These are phyloP conservation scores for Aspergillus phoenicis DNA, from an alignment of 2,329 filamentous ascomycete species.

Conservation along the genomic window DNA sequence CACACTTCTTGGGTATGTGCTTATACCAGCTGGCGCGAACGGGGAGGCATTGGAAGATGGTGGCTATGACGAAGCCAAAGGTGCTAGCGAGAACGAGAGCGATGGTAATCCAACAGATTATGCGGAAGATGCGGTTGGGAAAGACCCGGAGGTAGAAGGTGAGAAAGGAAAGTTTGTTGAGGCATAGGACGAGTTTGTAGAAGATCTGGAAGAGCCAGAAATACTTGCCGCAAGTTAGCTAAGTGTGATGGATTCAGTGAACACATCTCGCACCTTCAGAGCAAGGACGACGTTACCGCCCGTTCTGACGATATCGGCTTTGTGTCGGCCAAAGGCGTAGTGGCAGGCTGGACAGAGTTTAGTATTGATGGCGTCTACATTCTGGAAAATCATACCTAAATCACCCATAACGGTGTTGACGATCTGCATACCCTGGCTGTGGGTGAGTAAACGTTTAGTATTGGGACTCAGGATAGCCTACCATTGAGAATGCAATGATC, in stretches of 20 bases:
- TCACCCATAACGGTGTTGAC: slow-evolving; percentile 6
- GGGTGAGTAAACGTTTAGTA: neutral
- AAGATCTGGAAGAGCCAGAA: slow-evolving; percentile 14
- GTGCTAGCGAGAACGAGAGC: slow-evolving; percentile 15
- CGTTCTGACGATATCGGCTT: neutral
- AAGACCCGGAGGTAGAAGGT: slow-evolving; percentile 36
- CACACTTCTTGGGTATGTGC: neutral
- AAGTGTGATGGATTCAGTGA: neutral
- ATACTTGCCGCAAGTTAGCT: neutral
- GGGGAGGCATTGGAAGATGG: slow-evolving; percentile 15
- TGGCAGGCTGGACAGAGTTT: neutral
- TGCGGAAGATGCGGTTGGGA: slow-evolving; percentile 18
- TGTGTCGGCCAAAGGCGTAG: slow-evolving; percentile 10
- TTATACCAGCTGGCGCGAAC: slow-evolving; percentile 10
- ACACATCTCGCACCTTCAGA: neutral
- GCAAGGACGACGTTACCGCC: slow-evolving; percentile 8
- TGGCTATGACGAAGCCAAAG: slow-evolving; percentile 5
- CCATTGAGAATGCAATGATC: slow-evolving; percentile 4
- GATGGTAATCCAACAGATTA: slow-evolving; percentile 21
- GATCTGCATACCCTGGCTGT: neutral
- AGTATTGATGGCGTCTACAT: neutral
- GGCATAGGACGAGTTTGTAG: slow-evolving; percentile 8
- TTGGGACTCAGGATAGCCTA: neutral
- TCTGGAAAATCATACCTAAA: neutral
- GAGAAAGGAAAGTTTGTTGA: slow-evolving; percentile 33